phyloP scores from a whole-genome alignment of 768 basidiomycete genomes.

The Tephrocybe sp. region DNA sequence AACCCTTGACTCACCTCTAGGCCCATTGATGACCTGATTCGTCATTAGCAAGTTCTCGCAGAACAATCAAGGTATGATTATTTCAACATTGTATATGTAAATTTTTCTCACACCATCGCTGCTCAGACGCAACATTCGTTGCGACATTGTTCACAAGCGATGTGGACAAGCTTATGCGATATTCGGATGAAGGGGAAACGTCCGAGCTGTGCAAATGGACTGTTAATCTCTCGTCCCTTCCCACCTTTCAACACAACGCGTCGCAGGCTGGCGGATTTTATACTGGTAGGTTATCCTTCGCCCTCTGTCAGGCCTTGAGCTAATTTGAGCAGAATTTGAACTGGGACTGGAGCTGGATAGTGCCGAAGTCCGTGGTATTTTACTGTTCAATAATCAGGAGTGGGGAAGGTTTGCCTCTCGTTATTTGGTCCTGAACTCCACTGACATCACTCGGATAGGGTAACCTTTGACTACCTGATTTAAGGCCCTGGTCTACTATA shows the following conservation, averaged over 20 bases:
- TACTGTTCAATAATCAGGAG: conserved; percentile 72
- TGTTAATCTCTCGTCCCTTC: conserved; percentile 75
- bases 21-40: neutral
- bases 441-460: conserved; percentile 27
- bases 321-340: conserved; percentile 62
- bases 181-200: conserved; percentile 82
- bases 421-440: conserved; percentile 11
- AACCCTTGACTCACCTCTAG: neutral
- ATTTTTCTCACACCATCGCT: conserved; percentile 7
- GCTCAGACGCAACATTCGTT: conserved; percentile 72
- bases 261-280: conserved; percentile 68
- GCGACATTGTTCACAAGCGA: conserved; percentile 83
- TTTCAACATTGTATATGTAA: neutral
- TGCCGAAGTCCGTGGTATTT: conserved; percentile 80
- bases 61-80: conserved; percentile 43
- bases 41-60: conserved; percentile 69
- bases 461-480: conserved; percentile 46
- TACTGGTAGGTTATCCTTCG: conserved; percentile 49
- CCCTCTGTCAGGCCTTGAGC: neutral
- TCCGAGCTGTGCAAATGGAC: conserved; percentile 83
- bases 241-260: conserved; percentile 75
- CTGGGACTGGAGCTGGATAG: conserved; percentile 82
- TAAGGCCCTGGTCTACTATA: conserved; percentile 21
- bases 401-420: conserved; percentile 67
- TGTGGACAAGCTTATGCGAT: conserved; percentile 72